Evolutionary conservation across 2,329 filamentous ascomycete species (phyloP).

Genomic region (Alternaria postmessia): DNA sequence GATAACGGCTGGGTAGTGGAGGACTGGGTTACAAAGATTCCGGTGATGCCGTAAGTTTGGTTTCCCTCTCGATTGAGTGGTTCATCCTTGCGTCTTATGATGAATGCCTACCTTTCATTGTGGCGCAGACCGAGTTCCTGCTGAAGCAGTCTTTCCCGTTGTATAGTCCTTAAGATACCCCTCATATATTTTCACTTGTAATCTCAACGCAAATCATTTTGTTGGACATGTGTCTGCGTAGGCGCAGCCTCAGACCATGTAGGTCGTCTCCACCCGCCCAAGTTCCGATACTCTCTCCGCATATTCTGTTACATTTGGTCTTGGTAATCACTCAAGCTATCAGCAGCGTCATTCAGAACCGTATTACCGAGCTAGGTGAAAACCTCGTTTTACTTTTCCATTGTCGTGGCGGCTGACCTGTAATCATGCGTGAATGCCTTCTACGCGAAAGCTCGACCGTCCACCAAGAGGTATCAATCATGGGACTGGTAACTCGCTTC

Average conservation of each 20-base stretch:
- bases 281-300: no score
- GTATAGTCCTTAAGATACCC: background rate
- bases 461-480: background rate
- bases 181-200: background rate
- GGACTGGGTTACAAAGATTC: conserved; percentile 40
- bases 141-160: background rate
- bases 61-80: background rate
- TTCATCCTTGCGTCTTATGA: no score
- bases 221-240: no score
- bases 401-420: background rate
- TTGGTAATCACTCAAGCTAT: background rate
- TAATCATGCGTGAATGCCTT: background rate
- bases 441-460: background rate
- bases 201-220: background rate
- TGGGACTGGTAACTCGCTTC: background rate
- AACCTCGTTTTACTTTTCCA: background rate
- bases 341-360: background rate
- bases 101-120: background rate
- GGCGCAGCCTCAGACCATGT: background rate
- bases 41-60: conserved; percentile 27
- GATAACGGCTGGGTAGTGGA: conserved; percentile 32
- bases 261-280: background rate
- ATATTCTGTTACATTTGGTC: background rate
- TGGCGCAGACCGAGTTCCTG: background rate
- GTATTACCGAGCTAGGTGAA: background rate